These are phyloP conservation scores for Plasmodium knowlesi DNA, from an alignment of 169 alveolate species.

Conservation along the genomic window DNA sequence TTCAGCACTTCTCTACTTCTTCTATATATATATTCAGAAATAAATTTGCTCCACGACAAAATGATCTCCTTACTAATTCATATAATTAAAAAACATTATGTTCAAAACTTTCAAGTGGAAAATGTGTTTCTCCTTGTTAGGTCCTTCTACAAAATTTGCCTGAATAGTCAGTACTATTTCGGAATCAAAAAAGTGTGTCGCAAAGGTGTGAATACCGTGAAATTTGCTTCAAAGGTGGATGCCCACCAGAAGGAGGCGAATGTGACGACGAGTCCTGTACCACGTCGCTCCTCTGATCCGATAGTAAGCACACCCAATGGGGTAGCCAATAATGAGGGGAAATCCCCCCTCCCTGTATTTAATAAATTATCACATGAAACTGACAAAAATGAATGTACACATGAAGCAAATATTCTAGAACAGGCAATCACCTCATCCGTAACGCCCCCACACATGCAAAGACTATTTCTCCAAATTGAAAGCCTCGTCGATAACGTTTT, in stretches of 20 bases:
- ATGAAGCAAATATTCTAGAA: not conserved
- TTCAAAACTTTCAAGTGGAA: slow-evolving; percentile 32
- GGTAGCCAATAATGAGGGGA: not conserved
- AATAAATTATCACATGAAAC: not conserved
- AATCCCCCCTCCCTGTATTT: not conserved
- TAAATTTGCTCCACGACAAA: slow-evolving; percentile 22
- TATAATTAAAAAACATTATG: slow-evolving; percentile 42
- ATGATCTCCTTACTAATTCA: slow-evolving; percentile 24
- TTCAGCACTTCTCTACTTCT: slow-evolving; percentile 47
- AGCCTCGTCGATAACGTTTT: slow-evolving; percentile 17
- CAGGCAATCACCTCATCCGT: not conserved
- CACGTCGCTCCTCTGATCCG: not conserved
- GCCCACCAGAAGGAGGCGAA: not conserved
- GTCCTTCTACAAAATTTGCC: slow-evolving; percentile 50
- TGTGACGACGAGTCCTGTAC: not conserved
- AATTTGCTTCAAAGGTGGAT: not conserved
- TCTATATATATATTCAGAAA: slow-evolving; percentile 59
- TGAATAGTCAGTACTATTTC: slow-evolving; percentile 68
- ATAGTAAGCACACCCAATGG: not conserved
- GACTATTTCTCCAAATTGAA: slow-evolving; percentile 25
- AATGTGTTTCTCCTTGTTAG: slow-evolving; percentile 34
- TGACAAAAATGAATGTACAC: not conserved
- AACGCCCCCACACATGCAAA: not conserved
- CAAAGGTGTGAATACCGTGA: not conserved
- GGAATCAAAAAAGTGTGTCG: not conserved